Conservation (phyloP, 2,329 filamentous ascomycete species). For the Claviceps quebecensis region DNA sequence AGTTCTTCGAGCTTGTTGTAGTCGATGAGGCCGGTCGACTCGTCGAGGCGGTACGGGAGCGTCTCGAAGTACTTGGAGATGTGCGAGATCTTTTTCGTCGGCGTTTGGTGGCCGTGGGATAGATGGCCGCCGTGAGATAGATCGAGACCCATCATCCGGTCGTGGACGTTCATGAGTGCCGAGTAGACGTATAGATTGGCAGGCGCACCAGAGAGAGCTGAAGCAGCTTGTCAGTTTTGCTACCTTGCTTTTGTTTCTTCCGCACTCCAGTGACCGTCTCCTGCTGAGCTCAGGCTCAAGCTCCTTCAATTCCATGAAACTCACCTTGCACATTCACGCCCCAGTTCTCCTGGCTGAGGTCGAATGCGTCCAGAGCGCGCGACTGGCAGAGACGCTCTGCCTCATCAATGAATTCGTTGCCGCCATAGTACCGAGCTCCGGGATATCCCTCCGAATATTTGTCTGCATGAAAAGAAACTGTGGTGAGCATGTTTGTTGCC, state of each 20-base stretch:
- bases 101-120: conserved; percentile 94
- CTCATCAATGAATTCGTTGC: conserved; percentile 90
- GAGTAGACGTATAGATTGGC: conserved; percentile 91
- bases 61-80: conserved; percentile 99
- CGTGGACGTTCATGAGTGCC: conserved; percentile 80
- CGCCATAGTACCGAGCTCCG: conserved; percentile 89
- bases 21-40: conserved; percentile 85
- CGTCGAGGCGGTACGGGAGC: conserved; percentile 82
- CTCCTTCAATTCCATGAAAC: conserved; percentile 14
- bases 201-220: conserved; percentile 61
- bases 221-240: neutral
- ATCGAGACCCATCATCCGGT: conserved; percentile 92
- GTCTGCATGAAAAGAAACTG: conserved; percentile 33
- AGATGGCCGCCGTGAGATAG: conserved; percentile 92
- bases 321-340: conserved; percentile 88
- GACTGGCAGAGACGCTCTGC: conserved; percentile 82
- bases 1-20: conserved; percentile 83
- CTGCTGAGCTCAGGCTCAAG: too few relatives aligned
- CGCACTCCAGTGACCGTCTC: neutral
- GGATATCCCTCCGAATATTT: conserved; percentile 99
- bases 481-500: neutral
- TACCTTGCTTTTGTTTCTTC: too few relatives aligned
- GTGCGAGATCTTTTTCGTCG: conserved; percentile 89
- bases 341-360: conserved; percentile 74
- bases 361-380: conserved; percentile 77